Base-by-base conservation (phyloP, 2,329 filamentous ascomycete genomes). In the Neopestalotiopsis clavispora region DNA sequence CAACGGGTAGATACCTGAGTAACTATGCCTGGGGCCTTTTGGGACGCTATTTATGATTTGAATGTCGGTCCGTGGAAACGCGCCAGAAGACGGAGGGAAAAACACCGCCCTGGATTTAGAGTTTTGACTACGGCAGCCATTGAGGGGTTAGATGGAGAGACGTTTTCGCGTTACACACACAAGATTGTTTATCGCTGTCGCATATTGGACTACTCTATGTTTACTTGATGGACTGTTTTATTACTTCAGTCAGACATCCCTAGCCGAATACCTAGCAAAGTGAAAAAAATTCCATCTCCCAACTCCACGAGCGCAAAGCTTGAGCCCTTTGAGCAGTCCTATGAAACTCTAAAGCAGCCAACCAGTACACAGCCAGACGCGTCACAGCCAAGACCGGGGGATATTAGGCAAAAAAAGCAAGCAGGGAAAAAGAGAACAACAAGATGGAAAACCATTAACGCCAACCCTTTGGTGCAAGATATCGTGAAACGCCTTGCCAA, bases 401-500 rank as follows among this genome's bases (percentile, higher is more conserved):
- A 42, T 38, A 62, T 38, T 42, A 28, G 30, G 30, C 32, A 34
- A 30, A 59, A 59, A 58, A 28, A 28, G 23, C 23, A 4, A 17
- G 23, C 17, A 13, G 57, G n/a, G n/a, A 34, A 34, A 59, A 59
- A 12, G n/a, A 59, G n/a, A 40, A 42, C 59, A 62, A 38, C n/a
- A 45, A n/a, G n/a, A 28, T 28, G 23, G 23, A 64, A 52, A 30
- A 64, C 30, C 59, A 12, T n/a, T 20, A 62, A 62, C 59, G 59
- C 59, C 59, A 7, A 10, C 17, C 32, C 45, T 30, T 62, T 62
- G 32, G 28, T 62, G 59, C 59, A 49, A 45, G 42, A 64, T 64
- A 45, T 49, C 38, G 42, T 49, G 23, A 28, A 64, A 64, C 61
- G 61, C 61, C 61, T 64, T 42, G 40, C 38, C 61, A 40, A 64